These are phyloP conservation scores for Cadophora gregata DNA, from an alignment of 2,329 filamentous ascomycete species.

Conservation along the genomic window DNA sequence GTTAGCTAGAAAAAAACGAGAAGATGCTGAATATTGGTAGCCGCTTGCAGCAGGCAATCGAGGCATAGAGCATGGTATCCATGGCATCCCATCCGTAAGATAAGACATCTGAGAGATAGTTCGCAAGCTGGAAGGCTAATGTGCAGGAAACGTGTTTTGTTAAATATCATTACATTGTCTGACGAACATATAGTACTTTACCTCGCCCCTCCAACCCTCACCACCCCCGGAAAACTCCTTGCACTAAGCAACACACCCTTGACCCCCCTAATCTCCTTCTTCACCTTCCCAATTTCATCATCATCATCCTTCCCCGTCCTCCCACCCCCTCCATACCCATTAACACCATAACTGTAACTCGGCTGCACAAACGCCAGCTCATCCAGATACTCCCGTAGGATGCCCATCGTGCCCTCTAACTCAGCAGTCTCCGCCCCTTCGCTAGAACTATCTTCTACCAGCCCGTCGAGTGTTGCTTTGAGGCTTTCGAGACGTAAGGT, in stretches of 20 bases:
- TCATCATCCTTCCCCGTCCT: constrained; percentile 55
- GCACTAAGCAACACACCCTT: constrained; percentile 81
- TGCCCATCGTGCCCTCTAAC: constrained; percentile 46
- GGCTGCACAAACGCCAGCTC: constrained; percentile 56
- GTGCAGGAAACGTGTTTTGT: no score
- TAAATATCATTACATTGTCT: no score
- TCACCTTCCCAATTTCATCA: constrained; percentile 75
- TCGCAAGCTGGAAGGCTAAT: no score
- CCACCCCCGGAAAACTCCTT: constrained; percentile 67
- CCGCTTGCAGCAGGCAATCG: no score
- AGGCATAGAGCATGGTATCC: no score
- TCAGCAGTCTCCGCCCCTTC: constrained; percentile 36
- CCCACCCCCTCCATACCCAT: constrained; percentile 24
- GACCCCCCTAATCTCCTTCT: constrained; percentile 76
- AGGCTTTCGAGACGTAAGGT: constrained; percentile 51
- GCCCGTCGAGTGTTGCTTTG: constrained; percentile 56
- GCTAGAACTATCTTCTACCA: constrained; percentile 51
- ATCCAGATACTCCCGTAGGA: constrained; percentile 71
- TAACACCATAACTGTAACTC: constrained; percentile 42
- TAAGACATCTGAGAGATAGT: no score
- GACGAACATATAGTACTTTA: no score
- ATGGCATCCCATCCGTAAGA: no score
- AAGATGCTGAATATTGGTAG: no score
- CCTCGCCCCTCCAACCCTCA: constrained; percentile 24
- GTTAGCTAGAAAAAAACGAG: no score